A percentile compares a stretch with the other conserved stretches of the same genome.
phyloP scores from a whole-genome alignment of 2,329 filamentous ascomycete genomes.

The Rhynchosporium graminicola region DNA sequence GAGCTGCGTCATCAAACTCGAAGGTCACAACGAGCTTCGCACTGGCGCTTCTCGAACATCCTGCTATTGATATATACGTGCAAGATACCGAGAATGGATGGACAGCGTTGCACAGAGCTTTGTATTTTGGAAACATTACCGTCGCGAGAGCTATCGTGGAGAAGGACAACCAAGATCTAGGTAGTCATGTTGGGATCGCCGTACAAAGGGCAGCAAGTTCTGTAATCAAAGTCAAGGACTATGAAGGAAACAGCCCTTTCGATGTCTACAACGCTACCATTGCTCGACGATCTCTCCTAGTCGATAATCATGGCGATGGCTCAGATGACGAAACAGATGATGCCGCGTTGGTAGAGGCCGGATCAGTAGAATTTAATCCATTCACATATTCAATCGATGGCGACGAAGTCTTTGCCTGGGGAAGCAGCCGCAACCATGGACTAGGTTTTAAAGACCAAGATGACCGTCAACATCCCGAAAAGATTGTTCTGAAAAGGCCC shows the following conservation, averaged over 20 bases:
- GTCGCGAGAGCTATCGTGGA: constrained; percentile 81
- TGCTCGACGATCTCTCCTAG: constrained; percentile 67
- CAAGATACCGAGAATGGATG: constrained; percentile 93
- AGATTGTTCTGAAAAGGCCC: constrained; percentile 73
- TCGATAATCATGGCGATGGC: constrained; percentile 30
- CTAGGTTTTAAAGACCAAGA: constrained; percentile 94
- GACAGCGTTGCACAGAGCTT: constrained; percentile 88
- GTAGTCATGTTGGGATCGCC: constrained; percentile 59
- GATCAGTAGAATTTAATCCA: neutral
- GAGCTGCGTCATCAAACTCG: constrained; percentile 75
- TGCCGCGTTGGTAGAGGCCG: constrained; percentile 41
- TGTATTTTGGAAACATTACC: constrained; percentile 87
- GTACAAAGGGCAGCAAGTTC: constrained; percentile 63
- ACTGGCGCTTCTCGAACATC: constrained; percentile 76
- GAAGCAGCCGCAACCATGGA: constrained; percentile 93
- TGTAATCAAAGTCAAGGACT: constrained; percentile 92
- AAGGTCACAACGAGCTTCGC: constrained; percentile 74
- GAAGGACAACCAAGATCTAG: constrained; percentile 63
- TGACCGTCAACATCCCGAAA: constrained; percentile 90
- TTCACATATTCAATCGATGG: constrained; percentile 50
- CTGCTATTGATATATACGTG: constrained; percentile 78
- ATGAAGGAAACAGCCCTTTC: constrained; percentile 91
- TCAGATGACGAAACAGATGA: constrained; percentile 53
- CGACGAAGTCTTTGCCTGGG: constrained; percentile 90
- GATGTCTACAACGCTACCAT: constrained; percentile 91